Conservation (phyloP, 495 filamentous ascomycete species). For the Podospora pseudopauciseta region DNA sequence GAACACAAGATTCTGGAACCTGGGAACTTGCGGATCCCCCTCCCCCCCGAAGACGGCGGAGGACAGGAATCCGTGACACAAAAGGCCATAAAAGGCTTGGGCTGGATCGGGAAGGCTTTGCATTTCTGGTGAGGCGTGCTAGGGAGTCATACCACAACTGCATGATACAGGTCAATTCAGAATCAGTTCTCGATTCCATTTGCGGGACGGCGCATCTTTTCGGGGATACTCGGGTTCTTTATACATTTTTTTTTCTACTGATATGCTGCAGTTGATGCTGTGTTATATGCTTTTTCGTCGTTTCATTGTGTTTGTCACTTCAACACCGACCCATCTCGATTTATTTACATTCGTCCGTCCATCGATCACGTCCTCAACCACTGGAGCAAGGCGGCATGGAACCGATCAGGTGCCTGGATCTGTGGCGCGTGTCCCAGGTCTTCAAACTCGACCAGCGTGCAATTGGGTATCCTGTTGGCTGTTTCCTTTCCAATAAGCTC, state of each 20-base stretch:
- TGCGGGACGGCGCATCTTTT: not conserved
- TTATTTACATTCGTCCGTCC: not conserved
- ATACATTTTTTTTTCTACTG: slow-evolving; percentile 1
- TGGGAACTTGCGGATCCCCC: slow-evolving; percentile 18
- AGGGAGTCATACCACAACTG: slow-evolving; percentile 37
- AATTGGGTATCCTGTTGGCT: slow-evolving; percentile 37
- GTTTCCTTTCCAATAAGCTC: slow-evolving; percentile 40
- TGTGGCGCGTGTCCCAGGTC: slow-evolving; percentile 45
- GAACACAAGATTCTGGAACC: slow-evolving; percentile 29
- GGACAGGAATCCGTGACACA: slow-evolving; percentile 15
- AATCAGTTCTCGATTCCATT: slow-evolving; percentile 33
- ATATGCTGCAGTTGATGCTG: not conserved
- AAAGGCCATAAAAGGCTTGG: slow-evolving; percentile 24
- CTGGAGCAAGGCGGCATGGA: slow-evolving; percentile 33
- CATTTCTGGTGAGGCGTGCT: slow-evolving; percentile 40
- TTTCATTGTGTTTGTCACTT: not conserved
- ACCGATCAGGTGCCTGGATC: slow-evolving; percentile 39
- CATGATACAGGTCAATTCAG: slow-evolving; percentile 41
- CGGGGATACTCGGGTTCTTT: not conserved
- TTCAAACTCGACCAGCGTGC: slow-evolving; percentile 39
- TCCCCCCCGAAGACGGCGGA: slow-evolving; percentile 26
- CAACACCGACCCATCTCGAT: not conserved
- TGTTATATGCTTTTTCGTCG: not conserved
- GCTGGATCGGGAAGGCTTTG: slow-evolving; percentile 37
- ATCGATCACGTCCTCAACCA: slow-evolving; percentile 29